Evolutionary conservation across 2,329 filamentous ascomycete genomes (phyloP), one percentile per base, ranked within the genome.

Genomic region (Xylariaceae sp.): DNA sequence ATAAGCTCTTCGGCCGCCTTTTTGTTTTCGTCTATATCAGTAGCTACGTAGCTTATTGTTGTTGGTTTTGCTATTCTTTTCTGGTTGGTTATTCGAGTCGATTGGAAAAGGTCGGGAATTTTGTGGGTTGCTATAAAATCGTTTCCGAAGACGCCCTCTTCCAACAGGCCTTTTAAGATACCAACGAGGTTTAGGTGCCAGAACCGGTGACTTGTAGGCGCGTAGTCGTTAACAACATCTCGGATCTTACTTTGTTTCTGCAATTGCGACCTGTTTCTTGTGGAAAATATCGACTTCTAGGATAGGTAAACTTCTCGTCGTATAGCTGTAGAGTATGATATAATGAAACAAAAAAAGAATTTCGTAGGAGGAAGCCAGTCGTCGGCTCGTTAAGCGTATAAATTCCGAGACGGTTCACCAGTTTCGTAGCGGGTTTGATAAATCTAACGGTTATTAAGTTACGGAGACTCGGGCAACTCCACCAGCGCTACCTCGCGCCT

Each of bases 151-250:
- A 37, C 34, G 19, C 8, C 7, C 8, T 17, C 8, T 37, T 37
- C 34, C 16, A 37, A 16, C 17, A 37, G 16, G 14, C 17, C 34
- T 37, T 17, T 37, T 37, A 37, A 16, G 16, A 37, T 37, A 20
- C 16, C 16, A 20, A 37, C 16, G 8, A 37, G 34, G 34, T 37
- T 37, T 20, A 16, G 34, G 34, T 37, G 34, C 34, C 34, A 37
- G 16, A 37, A 37, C 8, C 8, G 34, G 34, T 37, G 16, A 17
- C 16, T 37, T 16, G 34, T 37, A 16, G 34, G 34, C n/a, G 34
- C 34, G 16, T 37, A 37, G 34, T 37, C 19, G 34, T 37, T 37
- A 7, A 37, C 34, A 20, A 37, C 34, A 20, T 37, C 34, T 37
- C 19, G 34, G 7, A 37, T 37, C 16, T 37, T 37, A 16, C 34